Base-by-base conservation (phyloP, 2,329 filamentous ascomycete genomes). In the Venturiaceae sp. region DNA sequence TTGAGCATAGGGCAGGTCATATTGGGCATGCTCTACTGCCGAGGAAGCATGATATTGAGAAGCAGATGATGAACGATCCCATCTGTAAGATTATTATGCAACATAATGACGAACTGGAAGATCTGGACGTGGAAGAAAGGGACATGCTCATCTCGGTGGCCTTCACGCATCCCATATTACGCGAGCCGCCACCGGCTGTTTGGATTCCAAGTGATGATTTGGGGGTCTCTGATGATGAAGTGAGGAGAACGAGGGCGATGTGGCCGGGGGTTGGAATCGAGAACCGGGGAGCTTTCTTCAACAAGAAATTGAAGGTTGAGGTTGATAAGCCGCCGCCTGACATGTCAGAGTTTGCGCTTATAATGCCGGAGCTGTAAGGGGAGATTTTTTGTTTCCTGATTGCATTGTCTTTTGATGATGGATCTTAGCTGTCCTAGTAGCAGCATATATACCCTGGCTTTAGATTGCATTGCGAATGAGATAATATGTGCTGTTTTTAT, bases 91-190 rank as follows among this genome's bases (percentile, higher is more conserved):
- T 58, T 33, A 58, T 58, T 33, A 44, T 58, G 56, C 56, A 58
- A 30, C 56, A 88, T 66, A 86, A 92, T 63, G 92, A 97, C 67
- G 91, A 96, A 75, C 85, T 97, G 62, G 92, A 96, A 70, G 94
- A 97, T 68, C 78, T 99, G 53, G 94, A 89, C 1, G 90, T 91
- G 0, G 89, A 92, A 19, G 90, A 96, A 69, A 83, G 94, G 65
- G 92, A 97, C 68, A 79, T 84, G 59, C 82, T 97, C 41, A 88
- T 94, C 14, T 52, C 56, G 5, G 36, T 53, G 4, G 56, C 56
- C 2, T 58, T 58, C 33, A 41, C 56, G 16, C 56, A 58, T 26
- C 56, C 56, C 3, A 32, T 58, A n/a, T 26, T 58, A 6, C 28
- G 56, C 23, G 55, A 57, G 14, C 19, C 55, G 11, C 44, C 19